Evolutionary conservation across 2,329 filamentous ascomycete species (phyloP), one percentile per base, ranked within the genome.

Genomic region (Fusarium caatingaense): DNA sequence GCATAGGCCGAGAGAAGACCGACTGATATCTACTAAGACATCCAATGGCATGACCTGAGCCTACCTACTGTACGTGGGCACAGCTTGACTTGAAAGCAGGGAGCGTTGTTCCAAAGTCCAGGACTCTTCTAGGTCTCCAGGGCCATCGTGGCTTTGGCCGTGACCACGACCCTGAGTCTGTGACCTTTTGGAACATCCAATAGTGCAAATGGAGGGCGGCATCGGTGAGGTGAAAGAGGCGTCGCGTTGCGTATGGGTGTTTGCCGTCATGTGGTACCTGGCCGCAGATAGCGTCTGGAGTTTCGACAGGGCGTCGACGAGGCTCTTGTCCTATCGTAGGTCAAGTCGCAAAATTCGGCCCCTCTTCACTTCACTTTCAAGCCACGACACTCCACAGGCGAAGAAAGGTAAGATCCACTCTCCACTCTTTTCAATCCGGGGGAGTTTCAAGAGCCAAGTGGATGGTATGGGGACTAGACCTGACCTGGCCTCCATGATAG

Each of bases 151-250:
- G 41, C 60, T 69, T 64, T 41, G 32, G 20, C 72, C 72, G 71
- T 74, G 72, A 74, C 72, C 71, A 56, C 44, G 72, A 63, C 61
- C 60, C 46, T 47, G 58, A 68, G 64, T 71, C 64, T 69, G 72
- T 72, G 72, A 75, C 72, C 71, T 66, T 51, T 53, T 40, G 53
- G 46, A 67, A 59, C 69, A 72, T 37, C 62, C 62, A 66, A 66
- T 66, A 55, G 47, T 53, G 49, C 40, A 23, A 8, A 28, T 72
- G 69, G 60, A 74, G 68, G 70, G 72, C 56, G 60, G 70, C 66
- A 65, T 73, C 65, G 70, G 70, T 73, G 72, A 74, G 67, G 72
- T 66, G 47, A 61, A 66, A 45, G 30, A 62, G 54, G 72, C 64
- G 62, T 60, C 64, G 63, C 61, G 64, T 60, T 59, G 56, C 50